Conservation (phyloP, 352 stramenopile species). For the Aphanomyces astaci region DNA sequence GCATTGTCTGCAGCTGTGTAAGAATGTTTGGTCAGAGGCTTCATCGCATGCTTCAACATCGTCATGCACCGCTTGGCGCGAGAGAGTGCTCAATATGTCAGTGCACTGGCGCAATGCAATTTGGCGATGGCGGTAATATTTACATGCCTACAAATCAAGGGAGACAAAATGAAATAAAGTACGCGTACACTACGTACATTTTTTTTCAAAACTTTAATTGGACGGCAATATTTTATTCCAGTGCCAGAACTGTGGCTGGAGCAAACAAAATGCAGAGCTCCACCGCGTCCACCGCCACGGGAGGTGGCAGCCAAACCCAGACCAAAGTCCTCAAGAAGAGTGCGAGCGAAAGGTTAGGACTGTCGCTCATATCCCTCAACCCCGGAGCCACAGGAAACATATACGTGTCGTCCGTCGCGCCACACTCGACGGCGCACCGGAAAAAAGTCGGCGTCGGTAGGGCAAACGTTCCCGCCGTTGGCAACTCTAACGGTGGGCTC, state of each 20-base stretch:
- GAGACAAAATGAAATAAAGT: too few species aligned
- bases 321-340: background rate
- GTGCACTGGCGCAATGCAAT: too few species aligned
- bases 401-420: background rate
- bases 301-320: background rate
- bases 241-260: background rate
- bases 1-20: too few species aligned
- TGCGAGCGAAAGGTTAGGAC: background rate
- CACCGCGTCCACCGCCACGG: too few species aligned
- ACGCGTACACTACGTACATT: too few species aligned
- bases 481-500: background rate
- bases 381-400: background rate
- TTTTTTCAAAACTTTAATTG: background rate
- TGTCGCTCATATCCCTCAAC: conserved; percentile 18
- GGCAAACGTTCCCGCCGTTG: background rate
- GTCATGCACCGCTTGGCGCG: too few species aligned
- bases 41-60: too few species aligned
- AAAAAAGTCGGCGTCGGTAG: background rate
- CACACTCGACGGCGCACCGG: background rate
- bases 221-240: background rate
- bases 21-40: too few species aligned
- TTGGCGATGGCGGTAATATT: too few species aligned
- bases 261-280: background rate
- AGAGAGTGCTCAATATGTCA: too few species aligned
- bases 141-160: too few species aligned